Evolutionary conservation across 768 basidiomycete genomes (phyloP), one percentile per base, ranked within the genome.

Genomic region (Butyriboletus loyo): DNA sequence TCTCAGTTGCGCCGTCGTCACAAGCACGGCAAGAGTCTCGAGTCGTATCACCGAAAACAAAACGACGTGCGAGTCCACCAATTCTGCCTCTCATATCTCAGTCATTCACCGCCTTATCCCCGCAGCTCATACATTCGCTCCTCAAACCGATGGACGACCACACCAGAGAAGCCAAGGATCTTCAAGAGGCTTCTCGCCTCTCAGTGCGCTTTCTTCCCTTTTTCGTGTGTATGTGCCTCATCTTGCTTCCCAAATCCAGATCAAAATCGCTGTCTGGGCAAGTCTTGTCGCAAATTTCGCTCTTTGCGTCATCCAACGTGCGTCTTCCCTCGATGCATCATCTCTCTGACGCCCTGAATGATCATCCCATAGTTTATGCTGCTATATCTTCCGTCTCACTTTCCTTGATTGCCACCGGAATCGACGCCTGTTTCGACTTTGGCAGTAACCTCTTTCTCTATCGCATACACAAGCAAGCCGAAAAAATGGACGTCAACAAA

Each of bases 141-240:
- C 79, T 98, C 31, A 97, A 96, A 70, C 82, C 93, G 1, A 87
- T 98, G 82, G 89, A 92, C 32, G 85, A 87, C 31, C 89, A 94
- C 63, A 92, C 92, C 0, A 80, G 83, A 46, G 91, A 96, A 61
- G 93, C 92, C 15, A 80, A 76, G 54, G 76, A 78, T 13, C 83
- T 85, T 30, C 87, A 86, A 65, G 81, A 86, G 32, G 77, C 78
- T 28, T 75, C 79, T 34, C 85, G 88, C 19, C 60, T 90, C 42
- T 77, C 86, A 19, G 90, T 90, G 62, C 56, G 82, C 70, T 10
- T 37, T 28, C 39, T 22, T 30, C 0, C 31, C 7, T 52, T 22
- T 38, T 14, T 8, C 31, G n/a, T 39, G 9, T 25, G 28, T 43
- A 25, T 49, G 21, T 37, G 3, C 28, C 30, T 17, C 49, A 35